Evolutionary conservation across 495 filamentous ascomycete species (phyloP).

Genomic region (Annulohypoxylon bovei): DNA sequence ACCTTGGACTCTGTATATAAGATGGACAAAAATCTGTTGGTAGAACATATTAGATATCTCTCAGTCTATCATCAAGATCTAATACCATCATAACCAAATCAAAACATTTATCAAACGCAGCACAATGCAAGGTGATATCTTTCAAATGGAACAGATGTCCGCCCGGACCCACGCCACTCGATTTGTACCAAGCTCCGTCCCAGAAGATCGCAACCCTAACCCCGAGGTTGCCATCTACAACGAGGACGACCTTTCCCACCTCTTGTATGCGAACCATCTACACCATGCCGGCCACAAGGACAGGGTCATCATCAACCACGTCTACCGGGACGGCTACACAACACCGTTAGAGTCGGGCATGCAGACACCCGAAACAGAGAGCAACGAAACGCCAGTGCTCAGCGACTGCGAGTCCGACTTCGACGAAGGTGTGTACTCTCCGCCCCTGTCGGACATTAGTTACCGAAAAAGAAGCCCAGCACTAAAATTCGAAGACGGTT

Average conservation of each 20-base stretch:
- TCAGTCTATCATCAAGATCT: conserved; percentile 12
- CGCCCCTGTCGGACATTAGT: conserved; percentile 15
- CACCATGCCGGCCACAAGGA: conserved; percentile 37
- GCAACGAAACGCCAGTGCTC: conserved; percentile 40
- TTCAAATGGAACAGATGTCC: conserved; percentile 43
- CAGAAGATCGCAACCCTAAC: conserved; percentile 5
- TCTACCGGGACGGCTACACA: conserved; percentile 36
- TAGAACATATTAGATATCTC: conserved; percentile 9
- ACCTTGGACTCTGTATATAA: conserved; percentile 29
- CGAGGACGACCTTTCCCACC: conserved; percentile 54
- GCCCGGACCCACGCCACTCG: conserved; percentile 15
- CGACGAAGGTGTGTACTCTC: conserved; percentile 37
- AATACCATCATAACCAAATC: conserved; percentile 11
- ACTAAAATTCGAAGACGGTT: conserved; percentile 37
- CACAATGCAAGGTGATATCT: conserved; percentile 47
- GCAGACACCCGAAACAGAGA: conserved; percentile 34
- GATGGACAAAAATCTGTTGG: not conserved
- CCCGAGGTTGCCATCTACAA: conserved; percentile 56
- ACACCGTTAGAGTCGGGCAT: conserved; percentile 30
- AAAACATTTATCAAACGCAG: not conserved
- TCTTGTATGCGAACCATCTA: conserved; percentile 41
- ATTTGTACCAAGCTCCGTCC: conserved; percentile 8
- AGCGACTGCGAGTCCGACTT: conserved; percentile 48
- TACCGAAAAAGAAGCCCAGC: conserved; percentile 21
- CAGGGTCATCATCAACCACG: conserved; percentile 40